Conservation (phyloP, 148 eudicot genomes). For the Nepenthes mirabilis region DNA sequence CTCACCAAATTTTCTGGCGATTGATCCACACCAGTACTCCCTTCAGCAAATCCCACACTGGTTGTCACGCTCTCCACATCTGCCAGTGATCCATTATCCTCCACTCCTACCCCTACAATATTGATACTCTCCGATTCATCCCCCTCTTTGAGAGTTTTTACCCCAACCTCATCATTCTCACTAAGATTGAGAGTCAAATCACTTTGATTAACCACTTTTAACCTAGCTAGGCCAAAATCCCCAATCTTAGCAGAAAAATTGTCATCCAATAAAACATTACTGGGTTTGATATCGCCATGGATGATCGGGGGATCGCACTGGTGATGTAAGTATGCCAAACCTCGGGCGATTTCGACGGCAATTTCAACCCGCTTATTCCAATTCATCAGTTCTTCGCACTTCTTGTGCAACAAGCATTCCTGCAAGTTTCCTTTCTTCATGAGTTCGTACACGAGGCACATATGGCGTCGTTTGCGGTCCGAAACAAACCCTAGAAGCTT, state of each 20-base stretch:
- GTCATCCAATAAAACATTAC: conserved; percentile 63
- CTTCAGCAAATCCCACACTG: conserved; percentile 43
- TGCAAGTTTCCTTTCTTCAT: conserved; percentile 83
- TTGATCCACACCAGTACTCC: conserved; percentile 26
- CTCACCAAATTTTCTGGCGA: conserved; percentile 51
- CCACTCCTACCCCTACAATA: conserved; percentile 7
- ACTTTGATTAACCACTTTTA: conserved; percentile 31
- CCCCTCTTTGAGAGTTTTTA: conserved; percentile 6
- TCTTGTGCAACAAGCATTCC: conserved; percentile 61
- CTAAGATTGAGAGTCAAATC: conserved; percentile 10
- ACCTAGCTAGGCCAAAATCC: conserved; percentile 84
- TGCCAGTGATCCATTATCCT: conserved; percentile 47
- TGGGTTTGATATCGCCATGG: conserved; percentile 94
- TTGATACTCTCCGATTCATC: conserved; percentile 9
- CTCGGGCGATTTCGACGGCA: conserved; percentile 58
- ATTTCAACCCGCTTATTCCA: conserved; percentile 47
- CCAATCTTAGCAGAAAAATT: conserved; percentile 58
- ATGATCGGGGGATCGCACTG: conserved; percentile 61
- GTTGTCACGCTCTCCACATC: conserved; percentile 64
- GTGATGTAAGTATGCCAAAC: conserved; percentile 63
- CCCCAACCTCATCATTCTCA: conserved; percentile 14
- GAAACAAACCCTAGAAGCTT: conserved; percentile 64
- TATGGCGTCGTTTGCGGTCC: conserved; percentile 43
- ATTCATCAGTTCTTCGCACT: conserved; percentile 30
- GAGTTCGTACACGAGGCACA: conserved; percentile 77